Base-by-base conservation (phyloP, 176 grass and related monocot species). In the Phyllostachys edulis region DNA sequence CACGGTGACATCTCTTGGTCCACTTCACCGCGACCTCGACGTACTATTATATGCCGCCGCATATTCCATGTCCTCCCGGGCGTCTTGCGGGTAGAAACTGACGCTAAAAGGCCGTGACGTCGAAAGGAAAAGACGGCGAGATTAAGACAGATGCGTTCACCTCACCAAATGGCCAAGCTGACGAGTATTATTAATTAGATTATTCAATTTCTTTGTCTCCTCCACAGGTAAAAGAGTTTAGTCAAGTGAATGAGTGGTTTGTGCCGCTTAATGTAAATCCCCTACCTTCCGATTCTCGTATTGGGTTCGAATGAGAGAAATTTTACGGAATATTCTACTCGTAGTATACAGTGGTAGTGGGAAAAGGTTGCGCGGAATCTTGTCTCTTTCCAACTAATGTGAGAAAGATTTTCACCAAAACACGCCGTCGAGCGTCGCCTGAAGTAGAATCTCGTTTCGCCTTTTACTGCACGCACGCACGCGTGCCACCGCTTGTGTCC, bases 41-140 rank as follows among this genome's bases (percentile, higher is more conserved):
- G 47, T 20, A 36, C 51, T 66, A 34, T 34, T 78, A 76, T 85
- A 85, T 64, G 77, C 83, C 83, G 78, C 83, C 77, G 88, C 83
- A 89, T 89, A 85, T 89, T 85, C 88, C 77, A 62, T 34, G 6
- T 21, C 26, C 40, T 1, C 20, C 75, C 16, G 5, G 18, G 26
- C 63, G 9, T 6, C 73, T 46, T 1, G 57, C 14, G 5, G 66
- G 14, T 40, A 7, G 75, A 78, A 40, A 7, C 57, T 20, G 81
- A 38, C 24, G 0, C 67, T 4, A 2, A 89, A 75, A 70, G 21
- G 71, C 34, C 5, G 0, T 39, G 88, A 85, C 77, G 82, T 81
- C 14, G 62, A 85, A 11, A n/a, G 3, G 36, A 47, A 74, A 51
- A 83, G 12, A 83, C 49, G 61, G 49, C 49, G 20, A 26, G 5